Evolutionary conservation across 2,329 filamentous ascomycete species (phyloP), one percentile per base, ranked within the genome.

Genomic region (Fusarium pilosicola): DNA sequence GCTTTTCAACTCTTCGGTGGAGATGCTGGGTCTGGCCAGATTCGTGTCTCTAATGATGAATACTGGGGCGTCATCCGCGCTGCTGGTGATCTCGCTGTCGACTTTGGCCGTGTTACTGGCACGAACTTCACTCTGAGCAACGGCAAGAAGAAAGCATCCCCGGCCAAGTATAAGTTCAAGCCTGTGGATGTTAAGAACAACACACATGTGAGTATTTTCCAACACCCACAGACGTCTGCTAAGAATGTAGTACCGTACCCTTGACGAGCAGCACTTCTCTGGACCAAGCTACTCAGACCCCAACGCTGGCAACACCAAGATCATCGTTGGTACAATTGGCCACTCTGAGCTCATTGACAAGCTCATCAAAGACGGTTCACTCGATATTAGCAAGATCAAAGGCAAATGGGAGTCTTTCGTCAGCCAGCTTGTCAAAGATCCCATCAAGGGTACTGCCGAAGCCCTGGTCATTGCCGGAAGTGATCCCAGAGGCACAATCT

Each of bases 71-170:
- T 93, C 2, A 85, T 93, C 61, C 87, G 91, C 32, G 91, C 90
- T 10, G 92, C 90, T 1, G 85, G 90, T 44, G 92, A 94, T 79
- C 85, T 94, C 15, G 90, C 91, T 0, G 77, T 85, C 8, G 92
- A 94, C 79, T 92, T 94, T 81, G 91, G 91, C 22, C 88, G 90
- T n/a, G 91, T 93, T 9, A 93, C 91, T 1, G 91, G 91, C 14
- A 86, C 82, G 32, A 92, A 92, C 79, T 88, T 91, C 65, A 88
- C 89, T 2, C 82, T 90, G 8, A 87, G 87, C 75, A 89, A 88
- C 36, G 86, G 85, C 18, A 77, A 82, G 64, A 74, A 65, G 7
- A 79, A 76, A 6, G 80, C 84, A 1, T 70, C 74, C 1, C 81
- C 84, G 0, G 84, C 83, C 5, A 65, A 68, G 6, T 88, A 87